Base-by-base conservation (phyloP, 495 filamentous ascomycete species). In the Podospora comata region DNA sequence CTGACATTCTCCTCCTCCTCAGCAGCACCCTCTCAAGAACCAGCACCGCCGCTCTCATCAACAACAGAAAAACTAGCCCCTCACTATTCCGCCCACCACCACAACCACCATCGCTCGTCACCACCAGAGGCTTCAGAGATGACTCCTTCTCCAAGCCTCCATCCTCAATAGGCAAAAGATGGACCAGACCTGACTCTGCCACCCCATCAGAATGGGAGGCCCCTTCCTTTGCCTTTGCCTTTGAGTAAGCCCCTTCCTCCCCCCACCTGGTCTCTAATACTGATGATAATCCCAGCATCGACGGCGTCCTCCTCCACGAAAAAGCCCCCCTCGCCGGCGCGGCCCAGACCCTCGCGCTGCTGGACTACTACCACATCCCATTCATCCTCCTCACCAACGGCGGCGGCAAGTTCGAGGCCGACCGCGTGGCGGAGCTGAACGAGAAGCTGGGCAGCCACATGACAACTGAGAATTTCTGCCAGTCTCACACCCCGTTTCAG, bases 311-410 rank as follows among this genome's bases (percentile, higher is more conserved):
- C 20, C 84, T 97, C n/a, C 92, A 93, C 75, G 88, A 89, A 70
- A 87, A 90, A 0, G 86, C 86, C 65, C 89, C 93, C 9, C 87
- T 97, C 44, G 89, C 93, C n/a, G 88, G 89, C 39, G 96, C 96
- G 0, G 81, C 86, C n/a, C 81, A 89, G 67, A 84, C 93, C 16
- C 84, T 99, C n/a, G 71, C 76, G 15, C 87, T 86, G 69, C 88
- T 98, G 26, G 86, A 94, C 70, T 72, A 85, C 26, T 82, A 91
- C 60, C 66, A 66, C 60, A 86, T 86, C 65, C 93, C 93, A 1
- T 97, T 96, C 76, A 96, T 97, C 71, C 94, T 97, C 73, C 86
- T 97, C 34, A 97, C 94, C 60, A 97, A 97, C 73, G 93, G 93
- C 60, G 94, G 94, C 65, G 94, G 94, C 66, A 96, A 94, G 80